Base-by-base conservation (phyloP, 805 yeast species). In the Starmerella roubikii region DNA sequence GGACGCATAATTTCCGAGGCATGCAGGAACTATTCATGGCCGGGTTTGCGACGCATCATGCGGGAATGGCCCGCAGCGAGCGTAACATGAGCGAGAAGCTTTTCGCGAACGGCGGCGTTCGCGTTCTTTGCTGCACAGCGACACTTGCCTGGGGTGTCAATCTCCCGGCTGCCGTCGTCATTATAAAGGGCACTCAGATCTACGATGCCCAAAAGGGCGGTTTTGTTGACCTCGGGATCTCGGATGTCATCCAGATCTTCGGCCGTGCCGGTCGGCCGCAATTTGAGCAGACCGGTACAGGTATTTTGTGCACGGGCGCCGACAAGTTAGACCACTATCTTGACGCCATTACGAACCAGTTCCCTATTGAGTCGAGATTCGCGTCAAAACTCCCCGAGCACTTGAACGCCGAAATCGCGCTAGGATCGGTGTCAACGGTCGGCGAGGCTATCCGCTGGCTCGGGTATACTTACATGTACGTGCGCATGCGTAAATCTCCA, bases 191-290 rank as follows among this genome's bases (percentile, higher is more conserved):
- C 0, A 91, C 99, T 0, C 94, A 88, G 54, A 85, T 91, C 0
- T 91, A 91, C 55, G 93, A 91, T 55, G 70, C 97, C 0, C 83
- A 86, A 55, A 79, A 78, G 38, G 98, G 98, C 68, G 98, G 98
- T 0, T 83, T 76, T 54, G 73, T 78, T 2, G 98, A 91, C 55
- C 64, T 93, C 29, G 97, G 97, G 1, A 88, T 91, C 15, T 80
- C 95, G 0, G 99, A 91, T 62, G 94, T 91, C 29, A 80, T 93
- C 45, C 99, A 91, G 64, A 91, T 91, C 48, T 91, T 91, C 62
- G 99, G 99, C 51, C 80, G 99, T 65, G 98, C 98, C 21, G 99
- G 99, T 62, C 75, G 99, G 61, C 99, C 99, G 0, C 98, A 93
- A 51, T 91, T 74, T 59, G 94, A 88, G 50, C 73, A 73, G 40